A percentile compares a stretch with the other conserved stretches of the same genome.
Conservation (phyloP, 106 monocot species). For the Gastrodia elata region DNA sequence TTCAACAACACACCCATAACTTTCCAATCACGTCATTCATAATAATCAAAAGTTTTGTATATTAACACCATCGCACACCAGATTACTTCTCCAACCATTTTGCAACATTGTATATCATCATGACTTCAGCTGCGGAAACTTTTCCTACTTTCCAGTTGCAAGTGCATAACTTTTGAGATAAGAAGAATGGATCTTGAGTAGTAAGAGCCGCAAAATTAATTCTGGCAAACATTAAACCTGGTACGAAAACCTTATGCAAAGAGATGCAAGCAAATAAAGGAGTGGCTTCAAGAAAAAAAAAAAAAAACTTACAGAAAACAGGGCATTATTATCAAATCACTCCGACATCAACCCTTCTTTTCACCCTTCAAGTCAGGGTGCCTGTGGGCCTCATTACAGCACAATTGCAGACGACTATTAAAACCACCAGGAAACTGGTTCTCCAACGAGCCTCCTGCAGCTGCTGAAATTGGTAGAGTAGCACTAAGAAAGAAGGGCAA, state of each 20-base stretch:
- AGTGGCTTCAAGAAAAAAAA: not conserved
- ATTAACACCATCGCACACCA: not conserved
- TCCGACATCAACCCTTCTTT: constrained; percentile 48
- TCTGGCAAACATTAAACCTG: not conserved
- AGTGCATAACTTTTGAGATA: not conserved
- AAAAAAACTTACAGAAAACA: constrained; percentile 4
- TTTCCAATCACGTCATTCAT: not conserved
- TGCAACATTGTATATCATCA: too few species aligned
- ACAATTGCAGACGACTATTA: constrained; percentile 66
- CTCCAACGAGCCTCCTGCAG: constrained; percentile 34
- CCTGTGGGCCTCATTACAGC: constrained; percentile 48
- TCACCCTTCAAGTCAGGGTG: constrained; percentile 71
- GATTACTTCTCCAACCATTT: not conserved
- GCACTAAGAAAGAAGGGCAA: constrained; percentile 58
- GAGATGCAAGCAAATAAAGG: not conserved
- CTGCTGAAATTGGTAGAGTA: constrained; percentile 19
- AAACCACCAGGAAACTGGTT: constrained; percentile 43
- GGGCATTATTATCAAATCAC: not conserved
- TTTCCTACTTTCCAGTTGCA: too few species aligned
- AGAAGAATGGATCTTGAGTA: not conserved
- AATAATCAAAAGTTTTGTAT: not conserved
- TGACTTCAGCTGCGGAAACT: too few species aligned
- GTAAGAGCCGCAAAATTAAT: not conserved
- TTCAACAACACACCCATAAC: not conserved
- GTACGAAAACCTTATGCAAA: not conserved